A percentile compares a stretch with the other conserved stretches of the same genome.
Evolutionary conservation across 148 eudicot species (phyloP).

Genomic region (Cornus florida): DNA sequence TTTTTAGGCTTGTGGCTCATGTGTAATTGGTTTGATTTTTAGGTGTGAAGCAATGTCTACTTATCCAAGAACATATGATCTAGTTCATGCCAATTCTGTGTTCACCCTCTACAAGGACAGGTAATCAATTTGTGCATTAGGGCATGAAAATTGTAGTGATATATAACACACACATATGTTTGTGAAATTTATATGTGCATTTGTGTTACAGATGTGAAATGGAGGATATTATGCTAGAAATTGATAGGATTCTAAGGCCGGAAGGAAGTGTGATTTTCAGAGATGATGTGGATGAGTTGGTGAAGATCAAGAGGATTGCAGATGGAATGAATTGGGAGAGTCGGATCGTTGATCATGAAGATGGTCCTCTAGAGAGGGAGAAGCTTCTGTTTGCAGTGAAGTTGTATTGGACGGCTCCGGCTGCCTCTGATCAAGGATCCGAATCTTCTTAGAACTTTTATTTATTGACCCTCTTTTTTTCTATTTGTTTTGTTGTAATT

Average conservation of each 20-base stretch:
- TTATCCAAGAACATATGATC: constrained; percentile 82
- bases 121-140: constrained; percentile 16
- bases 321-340: constrained; percentile 79
- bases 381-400: constrained; percentile 87
- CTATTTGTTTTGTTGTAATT: neutral
- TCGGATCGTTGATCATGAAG: constrained; percentile 82
- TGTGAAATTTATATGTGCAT: neutral
- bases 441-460: constrained; percentile 10
- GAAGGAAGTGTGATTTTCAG: constrained; percentile 77
- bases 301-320: constrained; percentile 57
- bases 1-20: neutral
- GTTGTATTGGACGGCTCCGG: constrained; percentile 75
- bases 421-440: constrained; percentile 13
- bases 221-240: constrained; percentile 80
- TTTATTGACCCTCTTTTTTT: neutral
- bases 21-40: constrained; percentile 17
- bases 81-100: constrained; percentile 68
- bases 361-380: constrained; percentile 75
- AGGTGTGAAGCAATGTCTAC: constrained; percentile 98
- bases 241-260: constrained; percentile 86
- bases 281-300: constrained; percentile 70
- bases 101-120: constrained; percentile 67
- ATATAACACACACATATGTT: too few species aligned
- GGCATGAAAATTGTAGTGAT: too few species aligned
- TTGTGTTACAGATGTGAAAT: constrained; percentile 55